Evolutionary conservation across 2,329 filamentous ascomycete species (phyloP).

Genomic region (Phialophora macrospora): DNA sequence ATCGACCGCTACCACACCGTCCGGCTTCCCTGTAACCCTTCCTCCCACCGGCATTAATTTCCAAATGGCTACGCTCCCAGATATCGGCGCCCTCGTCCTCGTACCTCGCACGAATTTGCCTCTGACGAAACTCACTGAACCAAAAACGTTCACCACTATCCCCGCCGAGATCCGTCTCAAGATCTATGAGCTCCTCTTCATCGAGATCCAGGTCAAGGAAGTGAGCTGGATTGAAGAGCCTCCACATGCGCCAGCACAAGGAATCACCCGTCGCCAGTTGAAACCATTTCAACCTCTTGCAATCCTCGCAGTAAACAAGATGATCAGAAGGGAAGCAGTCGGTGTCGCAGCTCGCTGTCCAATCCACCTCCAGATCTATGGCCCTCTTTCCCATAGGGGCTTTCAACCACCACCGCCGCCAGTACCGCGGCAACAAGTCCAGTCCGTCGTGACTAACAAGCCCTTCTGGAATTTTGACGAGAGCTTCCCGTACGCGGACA

Average conservation of each 20-base stretch:
- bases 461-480: not conserved
- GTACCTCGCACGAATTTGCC: not conserved
- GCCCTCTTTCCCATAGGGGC: not conserved
- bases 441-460: not conserved
- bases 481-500: not conserved
- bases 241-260: not conserved
- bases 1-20: not conserved
- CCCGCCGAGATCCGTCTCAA: not conserved
- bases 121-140: not conserved
- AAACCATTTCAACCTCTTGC: not conserved
- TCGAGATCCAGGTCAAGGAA: not conserved
- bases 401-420: not conserved
- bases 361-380: conserved; percentile 1
- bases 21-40: not conserved
- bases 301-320: not conserved
- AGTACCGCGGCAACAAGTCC: not conserved
- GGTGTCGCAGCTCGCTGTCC: not conserved
- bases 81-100: not conserved
- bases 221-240: conserved; percentile 1
- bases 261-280: not conserved
- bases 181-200: not conserved
- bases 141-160: not conserved
- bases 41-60: not conserved
- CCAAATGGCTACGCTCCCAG: not conserved
- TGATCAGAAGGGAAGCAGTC: not conserved